Percentiles rank a stretch among this genome's conserved stretches.
phyloP scores from a whole-genome alignment of 208 protist species.

The Crithidia fasciculata region DNA sequence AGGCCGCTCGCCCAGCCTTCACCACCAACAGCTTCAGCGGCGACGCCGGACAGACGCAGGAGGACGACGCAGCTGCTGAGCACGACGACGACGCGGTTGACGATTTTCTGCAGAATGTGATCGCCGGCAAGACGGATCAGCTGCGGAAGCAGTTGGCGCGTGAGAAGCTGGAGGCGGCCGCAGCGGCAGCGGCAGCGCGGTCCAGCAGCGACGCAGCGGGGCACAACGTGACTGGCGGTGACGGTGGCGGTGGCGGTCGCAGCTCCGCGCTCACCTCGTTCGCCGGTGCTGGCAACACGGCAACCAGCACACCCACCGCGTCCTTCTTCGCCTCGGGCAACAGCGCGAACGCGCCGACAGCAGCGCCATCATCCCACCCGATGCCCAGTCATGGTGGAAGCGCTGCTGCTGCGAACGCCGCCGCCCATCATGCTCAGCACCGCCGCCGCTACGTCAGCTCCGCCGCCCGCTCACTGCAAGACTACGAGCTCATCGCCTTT shows the following conservation, averaged over 20 bases:
- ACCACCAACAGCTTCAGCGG: not conserved
- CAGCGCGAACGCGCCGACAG: not conserved
- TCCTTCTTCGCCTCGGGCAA: not conserved
- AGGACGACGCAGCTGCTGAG: conserved; percentile 43
- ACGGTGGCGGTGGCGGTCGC: not conserved
- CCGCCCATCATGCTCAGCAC: not conserved
- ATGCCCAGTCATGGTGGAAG: too few relatives aligned
- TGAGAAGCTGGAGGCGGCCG: conserved; percentile 45
- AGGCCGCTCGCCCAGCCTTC: not conserved
- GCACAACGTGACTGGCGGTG: not conserved
- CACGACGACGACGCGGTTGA: conserved; percentile 45
- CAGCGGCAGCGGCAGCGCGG: conserved; percentile 18
- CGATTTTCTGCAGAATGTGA: conserved; percentile 74
- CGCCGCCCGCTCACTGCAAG: conserved; percentile 79
- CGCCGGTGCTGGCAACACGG: not conserved
- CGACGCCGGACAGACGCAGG: not conserved
- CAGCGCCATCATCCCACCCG: not conserved
- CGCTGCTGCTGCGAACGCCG: not conserved
- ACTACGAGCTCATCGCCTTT: conserved; percentile 88
- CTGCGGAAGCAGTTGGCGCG: conserved; percentile 58
- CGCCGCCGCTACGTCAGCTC: conserved; percentile 44
- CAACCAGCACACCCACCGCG: not conserved
- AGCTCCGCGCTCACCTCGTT: not conserved
- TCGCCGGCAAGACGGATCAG: conserved; percentile 65
- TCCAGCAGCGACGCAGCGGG: not conserved